Evolutionary conservation across 306 rosid genomes (phyloP), one percentile per base, ranked within the genome.

Genomic region (Vigna mungo): DNA sequence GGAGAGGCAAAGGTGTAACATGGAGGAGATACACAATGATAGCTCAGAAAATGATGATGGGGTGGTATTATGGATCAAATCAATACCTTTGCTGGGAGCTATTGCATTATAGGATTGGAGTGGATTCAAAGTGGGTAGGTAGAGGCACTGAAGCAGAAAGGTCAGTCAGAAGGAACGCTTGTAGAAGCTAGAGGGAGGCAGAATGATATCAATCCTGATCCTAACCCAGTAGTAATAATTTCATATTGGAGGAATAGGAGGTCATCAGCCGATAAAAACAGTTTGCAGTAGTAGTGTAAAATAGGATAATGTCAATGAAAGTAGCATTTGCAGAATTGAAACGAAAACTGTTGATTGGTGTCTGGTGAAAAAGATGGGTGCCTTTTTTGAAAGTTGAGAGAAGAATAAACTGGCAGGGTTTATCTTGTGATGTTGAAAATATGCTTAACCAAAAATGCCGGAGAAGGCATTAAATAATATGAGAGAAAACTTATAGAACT

Each of bases 21-120:
- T 27, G 51, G 25, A 77, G 55, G 81, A 37, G 75, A 77, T 11
- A 56, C 69, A 30, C 47, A 25, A 54, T n/a, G 67, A 53, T 53
- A 37, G 55, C 58, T 61, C 39, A 16, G 32, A 49, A 65, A 54
- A 16, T 39, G 27, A 68, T 68, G 49, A 30, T 46, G 21, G 36
- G 51, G 17, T 30, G 23, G 41, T 49, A 49, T 56, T 32, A 46
- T 5, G 27, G 59, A 32, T 46, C 6, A 20, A 68, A 68, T 4
- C 60, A 68, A 68, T 55, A 44, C 37, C 58, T 78, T 55, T 68
- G n/a, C 13, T 53, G 32, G 67, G 67, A 27, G 23, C 13, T 63
- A 43, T 66, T 66, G 21, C 32, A 77, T 46, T 63, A 51, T 76
- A 49, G 54, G 64, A 48, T 37, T 36, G 25, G 18, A 64, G 23